phyloP scores from a whole-genome alignment of 2,329 filamentous ascomycete genomes.

The Curvularia verruculosa region DNA sequence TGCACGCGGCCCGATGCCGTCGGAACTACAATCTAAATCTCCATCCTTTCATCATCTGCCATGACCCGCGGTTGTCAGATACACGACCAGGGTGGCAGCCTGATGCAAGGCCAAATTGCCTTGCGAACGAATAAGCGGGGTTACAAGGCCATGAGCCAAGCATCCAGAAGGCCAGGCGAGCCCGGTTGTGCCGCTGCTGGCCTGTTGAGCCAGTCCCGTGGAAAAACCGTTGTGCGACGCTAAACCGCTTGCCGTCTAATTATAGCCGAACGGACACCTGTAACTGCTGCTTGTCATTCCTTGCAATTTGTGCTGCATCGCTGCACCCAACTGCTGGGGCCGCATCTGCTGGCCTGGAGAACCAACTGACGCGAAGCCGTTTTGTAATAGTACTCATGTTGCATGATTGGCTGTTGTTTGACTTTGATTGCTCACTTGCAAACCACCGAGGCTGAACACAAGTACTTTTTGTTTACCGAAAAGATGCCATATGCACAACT shows the following conservation, averaged over 20 bases:
- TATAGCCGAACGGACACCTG: conserved; percentile 8
- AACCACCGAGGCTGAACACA: background rate
- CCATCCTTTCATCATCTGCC: conserved; percentile 4
- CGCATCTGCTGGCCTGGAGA: background rate
- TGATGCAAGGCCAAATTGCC: conserved; percentile 16
- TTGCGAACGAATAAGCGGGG: conserved; percentile 19
- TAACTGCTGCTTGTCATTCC: conserved; percentile 5
- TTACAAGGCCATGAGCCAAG: conserved; percentile 8
- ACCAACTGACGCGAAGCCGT: conserved; percentile 1
- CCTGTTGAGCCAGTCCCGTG: conserved; percentile 17
- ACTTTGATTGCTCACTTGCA: background rate
- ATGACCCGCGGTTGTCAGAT: conserved; percentile 5
- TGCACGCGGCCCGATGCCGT: conserved; percentile 18
- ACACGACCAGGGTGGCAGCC: conserved; percentile 19
- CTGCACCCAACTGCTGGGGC: background rate
- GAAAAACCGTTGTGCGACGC: conserved; percentile 29
- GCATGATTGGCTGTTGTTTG: background rate
- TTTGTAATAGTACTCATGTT: background rate
- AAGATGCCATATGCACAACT: background rate
- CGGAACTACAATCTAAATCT: conserved; percentile 8
- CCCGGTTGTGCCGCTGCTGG: conserved; percentile 4
- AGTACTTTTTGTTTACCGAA: background rate
- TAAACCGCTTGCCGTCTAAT: conserved; percentile 14
- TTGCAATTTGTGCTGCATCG: background rate
- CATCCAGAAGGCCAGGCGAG: conserved; percentile 7